Conservation (phyloP, 2,329 filamentous ascomycete species). For the Claviceps pazoutovae region DNA sequence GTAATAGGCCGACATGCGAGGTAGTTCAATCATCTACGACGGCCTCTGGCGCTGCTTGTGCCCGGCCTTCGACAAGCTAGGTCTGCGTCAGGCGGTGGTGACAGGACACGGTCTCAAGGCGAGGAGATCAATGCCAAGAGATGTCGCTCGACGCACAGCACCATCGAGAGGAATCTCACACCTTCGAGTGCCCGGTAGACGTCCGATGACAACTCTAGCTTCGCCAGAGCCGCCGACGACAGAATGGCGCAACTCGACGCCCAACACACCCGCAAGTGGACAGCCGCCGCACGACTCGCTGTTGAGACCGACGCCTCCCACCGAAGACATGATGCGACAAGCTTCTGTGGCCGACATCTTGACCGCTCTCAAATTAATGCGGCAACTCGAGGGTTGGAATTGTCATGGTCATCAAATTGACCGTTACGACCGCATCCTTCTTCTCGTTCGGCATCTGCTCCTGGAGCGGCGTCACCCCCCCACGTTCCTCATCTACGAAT, state of each 20-base stretch:
- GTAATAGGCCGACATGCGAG: slow-evolving; percentile 14
- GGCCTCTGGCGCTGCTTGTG: slow-evolving; percentile 52
- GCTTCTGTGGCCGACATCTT: slow-evolving; percentile 14
- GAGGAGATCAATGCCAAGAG: background rate
- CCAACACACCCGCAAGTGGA: background rate
- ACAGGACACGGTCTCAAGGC: background rate
- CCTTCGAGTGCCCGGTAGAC: background rate
- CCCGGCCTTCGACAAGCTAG: slow-evolving; percentile 34
- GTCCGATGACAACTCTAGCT: background rate
- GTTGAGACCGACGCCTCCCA: slow-evolving; percentile 9
- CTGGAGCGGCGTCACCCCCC: slow-evolving; percentile 38
- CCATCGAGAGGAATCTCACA: background rate
- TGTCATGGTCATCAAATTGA: slow-evolving; percentile 10
- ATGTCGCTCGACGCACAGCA: slow-evolving; percentile 1
- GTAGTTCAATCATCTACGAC: slow-evolving; percentile 29
- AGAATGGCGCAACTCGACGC: background rate
- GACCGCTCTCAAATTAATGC: slow-evolving; percentile 15
- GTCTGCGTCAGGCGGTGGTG: slow-evolving; percentile 20
- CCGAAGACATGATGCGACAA: slow-evolving; percentile 7
- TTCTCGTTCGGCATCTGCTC: slow-evolving; percentile 45
- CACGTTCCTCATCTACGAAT: slow-evolving; percentile 53
- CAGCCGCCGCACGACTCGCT: slow-evolving; percentile 8
- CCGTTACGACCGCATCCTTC: slow-evolving; percentile 17
- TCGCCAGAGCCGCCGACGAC: background rate
- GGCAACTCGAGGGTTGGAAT: slow-evolving; percentile 9